A percentile compares a stretch with the other conserved stretches of the same genome.
Conservation (phyloP, 2,329 filamentous ascomycete genomes). For the Fusarium sp. region DNA sequence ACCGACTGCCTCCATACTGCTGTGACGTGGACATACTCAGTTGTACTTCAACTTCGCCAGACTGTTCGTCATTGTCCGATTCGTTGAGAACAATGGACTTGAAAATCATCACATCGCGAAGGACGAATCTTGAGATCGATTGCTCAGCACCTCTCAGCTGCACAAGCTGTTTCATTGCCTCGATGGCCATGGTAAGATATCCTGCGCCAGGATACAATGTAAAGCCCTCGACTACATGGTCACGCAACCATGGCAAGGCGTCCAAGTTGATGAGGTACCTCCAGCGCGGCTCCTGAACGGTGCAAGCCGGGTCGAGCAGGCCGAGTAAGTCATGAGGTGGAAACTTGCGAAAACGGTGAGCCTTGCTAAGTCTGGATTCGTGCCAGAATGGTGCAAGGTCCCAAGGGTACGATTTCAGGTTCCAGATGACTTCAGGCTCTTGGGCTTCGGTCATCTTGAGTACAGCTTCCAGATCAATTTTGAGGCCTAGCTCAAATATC, state of each 20-base stretch:
- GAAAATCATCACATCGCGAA: conserved; percentile 2
- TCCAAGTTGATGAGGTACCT: conserved; percentile 2
- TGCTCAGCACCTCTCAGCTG: background rate
- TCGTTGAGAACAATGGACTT: background rate
- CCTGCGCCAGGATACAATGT: conserved; percentile 11
- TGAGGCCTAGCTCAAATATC: background rate
- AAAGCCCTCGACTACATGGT: conserved; percentile 18
- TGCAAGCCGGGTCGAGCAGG: background rate
- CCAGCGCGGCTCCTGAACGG: conserved; percentile 7
- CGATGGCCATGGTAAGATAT: conserved; percentile 19
- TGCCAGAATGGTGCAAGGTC: conserved; percentile 7
- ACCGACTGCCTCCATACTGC: conserved; percentile 3
- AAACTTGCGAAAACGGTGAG: conserved; percentile 6
- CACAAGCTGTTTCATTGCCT: conserved; percentile 12
- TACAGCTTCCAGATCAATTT: background rate
- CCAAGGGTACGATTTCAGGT: background rate
- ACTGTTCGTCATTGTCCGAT: background rate
- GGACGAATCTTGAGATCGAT: background rate
- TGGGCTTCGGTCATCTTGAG: background rate
- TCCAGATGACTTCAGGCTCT: background rate
- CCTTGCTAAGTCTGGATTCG: conserved; percentile 11
- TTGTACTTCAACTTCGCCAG: background rate
- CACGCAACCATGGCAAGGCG: conserved; percentile 5
- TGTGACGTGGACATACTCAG: background rate
- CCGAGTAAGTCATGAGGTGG: conserved; percentile 16